A percentile compares a stretch with the other conserved stretches of the same genome.
Evolutionary conservation across 345 rosid genomes (phyloP).

Genomic region (Lepidium aucheri): DNA sequence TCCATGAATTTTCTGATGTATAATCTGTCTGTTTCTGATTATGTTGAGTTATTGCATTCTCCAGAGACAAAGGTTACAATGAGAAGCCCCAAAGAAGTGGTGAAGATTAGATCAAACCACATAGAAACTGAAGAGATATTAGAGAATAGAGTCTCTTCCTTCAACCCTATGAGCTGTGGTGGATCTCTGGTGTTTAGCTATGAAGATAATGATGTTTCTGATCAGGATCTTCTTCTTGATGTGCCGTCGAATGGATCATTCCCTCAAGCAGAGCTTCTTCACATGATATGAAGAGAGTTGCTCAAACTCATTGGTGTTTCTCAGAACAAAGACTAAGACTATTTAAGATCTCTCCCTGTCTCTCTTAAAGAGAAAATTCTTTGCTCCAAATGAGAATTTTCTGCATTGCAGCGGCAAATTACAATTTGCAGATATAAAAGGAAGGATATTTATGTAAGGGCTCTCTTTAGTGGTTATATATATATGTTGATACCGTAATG

Average conservation of each 20-base stretch:
- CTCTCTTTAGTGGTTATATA: not conserved
- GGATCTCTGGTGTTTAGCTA: constrained; percentile 44
- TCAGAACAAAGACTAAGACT: constrained; percentile 20
- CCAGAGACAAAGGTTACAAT: constrained; percentile 49
- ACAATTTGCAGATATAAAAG: not conserved
- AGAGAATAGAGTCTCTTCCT: constrained; percentile 57
- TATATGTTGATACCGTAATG: not conserved
- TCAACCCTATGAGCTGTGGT: constrained; percentile 62
- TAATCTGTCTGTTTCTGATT: constrained; percentile 14
- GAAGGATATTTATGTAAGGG: constrained; percentile 3
- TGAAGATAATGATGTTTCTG: constrained; percentile 41
- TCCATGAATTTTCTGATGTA: not conserved
- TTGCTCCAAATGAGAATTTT: constrained; percentile 16
- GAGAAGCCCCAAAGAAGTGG: constrained; percentile 58
- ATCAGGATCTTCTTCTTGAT: constrained; percentile 76
- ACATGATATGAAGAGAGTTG: constrained; percentile 12
- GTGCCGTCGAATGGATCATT: constrained; percentile 81
- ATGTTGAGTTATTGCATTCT: constrained; percentile 3
- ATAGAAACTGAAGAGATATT: constrained; percentile 41
- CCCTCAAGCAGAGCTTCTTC: constrained; percentile 91
- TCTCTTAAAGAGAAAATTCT: constrained; percentile 14
- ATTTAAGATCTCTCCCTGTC: not conserved
- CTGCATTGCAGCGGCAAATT: constrained; percentile 6
- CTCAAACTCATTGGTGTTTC: constrained; percentile 16
- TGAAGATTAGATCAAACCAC: constrained; percentile 35